Evolutionary conservation across 192 early-diverging fungal genomes (phyloP), one percentile per base, ranked within the genome.

Genomic region (Podila clonocystis): DNA sequence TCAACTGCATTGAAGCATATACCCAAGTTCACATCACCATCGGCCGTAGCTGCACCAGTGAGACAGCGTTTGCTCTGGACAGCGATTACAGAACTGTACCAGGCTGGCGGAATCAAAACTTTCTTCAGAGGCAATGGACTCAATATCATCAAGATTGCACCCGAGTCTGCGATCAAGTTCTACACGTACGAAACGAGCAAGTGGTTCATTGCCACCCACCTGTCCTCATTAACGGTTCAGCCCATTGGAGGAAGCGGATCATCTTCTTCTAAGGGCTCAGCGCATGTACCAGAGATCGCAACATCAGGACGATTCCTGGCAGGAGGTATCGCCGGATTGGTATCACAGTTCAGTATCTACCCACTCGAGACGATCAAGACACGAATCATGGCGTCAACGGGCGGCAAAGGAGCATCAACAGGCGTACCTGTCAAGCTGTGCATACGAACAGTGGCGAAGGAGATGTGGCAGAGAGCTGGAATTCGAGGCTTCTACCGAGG

Each of bases 121-220:
- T 94, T 94, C 67, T 95, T 91, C 68, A 84, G 89, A 28, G 94
- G 94, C 59, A 95, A 95, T 71, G 92, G 92, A 34, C 70, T 95
- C 33, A 95, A 95, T 67, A 86, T 93, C 38, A 76, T 93, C 64
- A 94, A 94, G 75, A 94, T 95, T 75, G 88, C 88, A 30, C 94
- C 94, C 28, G 92, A 94, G 82, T 90, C 89, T 6, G 91, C 89
- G 3, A 87, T 95, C 73, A 95, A 93, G 65, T 95, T 95, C 59
- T 91, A 88, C 68, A 88, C 89, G 8, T 95, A 93, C 70, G 94
- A 95, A 71, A 82, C 87, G 13, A 73, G 59, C 62, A 87, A 68
- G 73, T 73, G 34, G 24, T 61, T 64, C 55, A 82, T 68, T 68
- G 75, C 62, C n/a, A 71, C 28, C 65, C 85, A 69, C 50, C 17